These are phyloP conservation scores for Eucalyptus decipiens DNA, from an alignment of 345 rosid genomes.

Conservation along the genomic window DNA sequence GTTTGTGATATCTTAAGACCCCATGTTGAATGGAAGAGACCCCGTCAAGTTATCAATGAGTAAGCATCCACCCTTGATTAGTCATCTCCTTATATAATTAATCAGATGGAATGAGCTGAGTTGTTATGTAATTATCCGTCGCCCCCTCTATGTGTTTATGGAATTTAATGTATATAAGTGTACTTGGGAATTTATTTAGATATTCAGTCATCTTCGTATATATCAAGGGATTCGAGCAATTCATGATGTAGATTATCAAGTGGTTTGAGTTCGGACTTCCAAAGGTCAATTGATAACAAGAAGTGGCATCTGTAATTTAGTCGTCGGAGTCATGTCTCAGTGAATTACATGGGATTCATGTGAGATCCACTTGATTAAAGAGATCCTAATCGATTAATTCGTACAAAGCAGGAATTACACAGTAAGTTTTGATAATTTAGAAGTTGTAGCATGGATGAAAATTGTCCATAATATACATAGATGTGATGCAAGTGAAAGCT, in stretches of 20 bases:
- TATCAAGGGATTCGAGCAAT: neutral
- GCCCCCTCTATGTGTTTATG: neutral
- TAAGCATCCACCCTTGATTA: neutral
- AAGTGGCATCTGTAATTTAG: neutral
- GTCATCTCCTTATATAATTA: neutral
- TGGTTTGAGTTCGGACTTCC: neutral
- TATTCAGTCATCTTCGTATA: neutral
- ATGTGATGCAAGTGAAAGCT: neutral
- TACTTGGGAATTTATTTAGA: neutral
- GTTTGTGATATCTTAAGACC: neutral
- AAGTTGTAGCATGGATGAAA: neutral
- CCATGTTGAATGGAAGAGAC: neutral
- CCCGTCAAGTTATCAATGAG: rapidly evolving
- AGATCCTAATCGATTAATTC: neutral
- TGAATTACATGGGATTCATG: neutral
- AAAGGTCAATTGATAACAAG: neutral
- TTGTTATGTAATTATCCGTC: rapidly evolving
- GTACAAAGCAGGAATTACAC: neutral
- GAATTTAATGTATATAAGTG: neutral
- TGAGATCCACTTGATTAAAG: neutral
- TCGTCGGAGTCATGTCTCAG: rapidly evolving
- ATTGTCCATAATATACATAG: rapidly evolving
- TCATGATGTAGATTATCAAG: neutral
- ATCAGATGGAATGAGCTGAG: too few relatives aligned
- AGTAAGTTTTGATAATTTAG: too few relatives aligned